Evolutionary conservation across 2,329 filamentous ascomycete genomes (phyloP), one percentile per base, ranked within the genome.

Genomic region (Coccinonectria pachysandricola): DNA sequence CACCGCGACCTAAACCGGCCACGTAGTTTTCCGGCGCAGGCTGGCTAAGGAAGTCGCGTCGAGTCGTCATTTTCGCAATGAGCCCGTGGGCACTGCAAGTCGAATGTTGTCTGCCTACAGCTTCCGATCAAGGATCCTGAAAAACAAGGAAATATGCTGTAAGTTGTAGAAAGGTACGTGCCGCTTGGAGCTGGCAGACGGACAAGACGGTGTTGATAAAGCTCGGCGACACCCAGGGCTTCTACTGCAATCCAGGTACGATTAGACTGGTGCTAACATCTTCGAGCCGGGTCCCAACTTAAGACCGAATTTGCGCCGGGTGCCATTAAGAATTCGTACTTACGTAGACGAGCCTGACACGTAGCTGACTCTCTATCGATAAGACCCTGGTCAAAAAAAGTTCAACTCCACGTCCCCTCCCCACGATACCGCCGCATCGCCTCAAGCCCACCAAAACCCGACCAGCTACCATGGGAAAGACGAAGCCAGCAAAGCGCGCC

Each of bases 1-100:
- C 92, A 60, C 91, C 91, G 68, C 92, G 82, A 59, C 91, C 91
- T 37, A 98, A 77, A 71, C 91, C 91, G 39, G 91, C 91, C 38
- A 98, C 88, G 50, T 88, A 88, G 56, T 87, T 88, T 46, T 86
- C 81, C 8, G 81, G 81, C 29, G 81, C 80, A 36, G 80, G 78
- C 57, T 93, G 86, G 58, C 71, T 87, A 34, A 96, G 60, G 49
- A 96, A 96, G 58, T 95, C 86, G 49, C 72, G 70, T 63, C 85
- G 79, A 46, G 56, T 60, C 25, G 68, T 57, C 68, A 71, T 72
- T n/a, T 37, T 58, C 35, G 34, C 38, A 24, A 29, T 27, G 26
- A 21, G 19, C 27, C 27, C 22, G 23, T 25, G 31, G 34, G 33
- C 33, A 27, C 39, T 41, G 25, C 24, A 26, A 19, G 32, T 18